These are phyloP conservation scores for Fusarium sp. DNA, from an alignment of 2,329 filamentous ascomycete genomes.

Conservation along the genomic window DNA sequence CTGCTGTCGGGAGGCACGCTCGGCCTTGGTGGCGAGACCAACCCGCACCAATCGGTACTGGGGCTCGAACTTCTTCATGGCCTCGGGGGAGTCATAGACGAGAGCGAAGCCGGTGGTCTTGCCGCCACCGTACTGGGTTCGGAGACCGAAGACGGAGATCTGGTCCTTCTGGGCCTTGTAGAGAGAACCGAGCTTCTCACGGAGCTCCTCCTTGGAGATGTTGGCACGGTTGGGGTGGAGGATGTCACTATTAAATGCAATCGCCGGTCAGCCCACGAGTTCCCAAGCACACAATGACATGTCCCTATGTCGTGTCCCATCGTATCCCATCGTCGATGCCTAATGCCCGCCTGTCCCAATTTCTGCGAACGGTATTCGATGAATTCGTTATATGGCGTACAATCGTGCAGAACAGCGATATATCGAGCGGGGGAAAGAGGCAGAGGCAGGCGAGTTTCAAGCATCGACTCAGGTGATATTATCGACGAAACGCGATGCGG, in stretches of 20 bases:
- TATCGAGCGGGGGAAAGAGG: constrained; percentile 4
- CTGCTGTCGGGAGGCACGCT: constrained; percentile 98
- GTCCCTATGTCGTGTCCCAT: not conserved
- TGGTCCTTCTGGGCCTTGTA: constrained; percentile 99
- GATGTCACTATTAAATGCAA: constrained; percentile 78
- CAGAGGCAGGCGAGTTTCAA: constrained; percentile 3
- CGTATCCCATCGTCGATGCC: constrained; percentile 7
- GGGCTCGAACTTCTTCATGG: constrained; percentile 99
- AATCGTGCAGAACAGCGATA: constrained; percentile 3
- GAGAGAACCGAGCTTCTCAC: constrained; percentile 89
- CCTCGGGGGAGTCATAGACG: constrained; percentile 97
- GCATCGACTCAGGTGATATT: constrained; percentile 22
- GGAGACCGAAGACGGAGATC: constrained; percentile 97
- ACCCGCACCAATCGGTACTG: constrained; percentile 96
- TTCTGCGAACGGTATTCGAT: constrained; percentile 1
- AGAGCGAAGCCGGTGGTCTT: constrained; percentile 99
- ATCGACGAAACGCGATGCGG: constrained; percentile 15
- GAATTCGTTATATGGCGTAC: constrained; percentile 13
- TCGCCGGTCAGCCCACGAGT: constrained; percentile 39
- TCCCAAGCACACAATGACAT: constrained; percentile 15
- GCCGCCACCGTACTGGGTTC: constrained; percentile 98
- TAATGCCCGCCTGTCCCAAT: constrained; percentile 16
- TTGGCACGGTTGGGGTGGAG: constrained; percentile 98
- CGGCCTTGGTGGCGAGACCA: constrained; percentile 90
- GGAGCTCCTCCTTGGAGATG: constrained; percentile 99